Conservation (phyloP, 169 alveolate species). For the Babesia ovata region DNA sequence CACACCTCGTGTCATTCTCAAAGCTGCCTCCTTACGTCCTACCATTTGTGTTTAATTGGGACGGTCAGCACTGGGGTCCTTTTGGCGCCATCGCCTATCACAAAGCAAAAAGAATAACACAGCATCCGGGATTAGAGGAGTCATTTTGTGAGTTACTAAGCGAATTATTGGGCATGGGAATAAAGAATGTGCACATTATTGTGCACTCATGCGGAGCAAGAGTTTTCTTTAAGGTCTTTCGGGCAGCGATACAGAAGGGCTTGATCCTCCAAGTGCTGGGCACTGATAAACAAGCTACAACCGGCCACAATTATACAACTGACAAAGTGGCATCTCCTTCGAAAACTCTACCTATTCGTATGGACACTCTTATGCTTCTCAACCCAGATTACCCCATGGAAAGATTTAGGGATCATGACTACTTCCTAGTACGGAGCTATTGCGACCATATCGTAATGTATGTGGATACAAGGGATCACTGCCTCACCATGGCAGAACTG, state of each 20-base stretch:
- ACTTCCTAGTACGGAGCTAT: conserved; percentile 79
- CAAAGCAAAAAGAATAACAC: conserved; percentile 66
- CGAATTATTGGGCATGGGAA: conserved; percentile 68
- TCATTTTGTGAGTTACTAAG: conserved; percentile 68
- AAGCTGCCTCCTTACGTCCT: conserved; percentile 78
- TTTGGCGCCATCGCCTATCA: conserved; percentile 77
- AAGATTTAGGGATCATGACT: conserved; percentile 78
- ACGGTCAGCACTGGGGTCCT: conserved; percentile 78
- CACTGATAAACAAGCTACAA: not conserved
- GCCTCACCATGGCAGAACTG: conserved; percentile 72
- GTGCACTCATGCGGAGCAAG: conserved; percentile 84
- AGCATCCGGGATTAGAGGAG: conserved; percentile 67
- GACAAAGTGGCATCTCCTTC: not conserved
- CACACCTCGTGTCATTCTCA: conserved; percentile 80
- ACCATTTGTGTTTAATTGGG: conserved; percentile 85
- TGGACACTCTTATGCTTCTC: conserved; percentile 77
- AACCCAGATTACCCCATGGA: conserved; percentile 84
- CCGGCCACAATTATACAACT: not conserved
- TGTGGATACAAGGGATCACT: conserved; percentile 83
- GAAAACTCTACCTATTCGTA: conserved; percentile 39
- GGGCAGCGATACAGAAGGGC: conserved; percentile 43
- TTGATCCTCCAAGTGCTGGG: conserved; percentile 2
- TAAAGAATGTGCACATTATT: conserved; percentile 71
- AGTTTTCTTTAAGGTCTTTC: conserved; percentile 77
- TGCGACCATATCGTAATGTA: conserved; percentile 86